Evolutionary conservation across 2,329 filamentous ascomycete species (phyloP), one percentile per base, ranked within the genome.

Genomic region (Graphiopsis chlorocephala): DNA sequence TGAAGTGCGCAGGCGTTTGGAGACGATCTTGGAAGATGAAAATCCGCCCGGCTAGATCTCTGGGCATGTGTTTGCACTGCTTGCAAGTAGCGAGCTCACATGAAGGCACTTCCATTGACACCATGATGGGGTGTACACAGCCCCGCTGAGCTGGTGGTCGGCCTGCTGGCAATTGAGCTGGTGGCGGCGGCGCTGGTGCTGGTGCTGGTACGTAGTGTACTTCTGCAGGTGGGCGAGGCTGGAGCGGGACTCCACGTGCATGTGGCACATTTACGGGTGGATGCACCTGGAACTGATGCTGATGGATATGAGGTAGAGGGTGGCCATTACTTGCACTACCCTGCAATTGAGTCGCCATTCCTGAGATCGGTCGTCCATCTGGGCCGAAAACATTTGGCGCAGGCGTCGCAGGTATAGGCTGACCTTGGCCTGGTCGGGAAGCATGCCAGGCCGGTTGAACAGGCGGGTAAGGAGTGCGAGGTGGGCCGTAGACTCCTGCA

Each of bases 101-200:
- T 15, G 58, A 50, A 35, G 58, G 58, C 26, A 61, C 45, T 38
- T 61, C 58, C 58, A 61, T 35, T 15, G 58, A 50, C 4, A 61
- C n/a, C 23, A 23, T 52, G 12, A 61, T 61, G 5, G 42, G 42
- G 6, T 61, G 58, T 1, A 35, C 42, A 11, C 28, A 61, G 14
- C 42, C 58, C n/a, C 23, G n/a, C 20, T 48, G 42, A 11, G 26
- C 4, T 7, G 33, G 45, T 10, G 38, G 15, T 20, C 25, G 8
- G 5, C 3, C 33, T 38, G 23, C 4, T 12, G 38, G 7, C 2
- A 7, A 23, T 28, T 23, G 20, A 1, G 38, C 1, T 45, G 38
- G n/a, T 23, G 4, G 2, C 23, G 38, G n/a, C 11, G 8, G 29
- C 11, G 29, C 29, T 3, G 38, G 33, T 35, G 14, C 14, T 17